Conservation (phyloP, 2,329 filamentous ascomycete genomes). For the Penicillium concentricum region DNA sequence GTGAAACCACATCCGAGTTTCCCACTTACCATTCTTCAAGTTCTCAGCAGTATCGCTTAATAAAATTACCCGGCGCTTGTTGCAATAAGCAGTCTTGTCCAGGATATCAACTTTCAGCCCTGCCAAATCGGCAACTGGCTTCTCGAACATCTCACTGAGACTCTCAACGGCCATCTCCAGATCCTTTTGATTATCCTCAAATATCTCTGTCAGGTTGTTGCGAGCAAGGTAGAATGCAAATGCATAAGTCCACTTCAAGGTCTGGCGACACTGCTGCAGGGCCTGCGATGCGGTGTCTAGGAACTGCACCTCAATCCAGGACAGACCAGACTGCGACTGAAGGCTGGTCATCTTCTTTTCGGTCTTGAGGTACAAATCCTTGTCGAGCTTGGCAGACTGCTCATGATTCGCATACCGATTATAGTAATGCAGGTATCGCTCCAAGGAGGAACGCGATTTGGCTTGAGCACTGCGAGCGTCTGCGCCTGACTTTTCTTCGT, state of each 20-base stretch:
- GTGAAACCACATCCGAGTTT: background rate
- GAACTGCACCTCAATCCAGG: conserved; percentile 99
- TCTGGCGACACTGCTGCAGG: conserved; percentile 94
- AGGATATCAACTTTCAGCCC: conserved; percentile 94
- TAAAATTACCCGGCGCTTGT: conserved; percentile 83
- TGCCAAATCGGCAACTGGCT: conserved; percentile 81
- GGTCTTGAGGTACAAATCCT: conserved; percentile 92
- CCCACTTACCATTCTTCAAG: conserved; percentile 71
- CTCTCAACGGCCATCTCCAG: conserved; percentile 96
- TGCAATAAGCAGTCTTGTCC: conserved; percentile 98
- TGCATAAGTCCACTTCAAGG: conserved; percentile 98
- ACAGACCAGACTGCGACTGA: conserved; percentile 90
- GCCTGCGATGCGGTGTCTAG: conserved; percentile 90
- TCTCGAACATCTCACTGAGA: conserved; percentile 98
- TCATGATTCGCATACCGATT: conserved; percentile 99
- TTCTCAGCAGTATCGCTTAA: conserved; percentile 92
- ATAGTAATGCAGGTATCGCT: conserved; percentile 98
- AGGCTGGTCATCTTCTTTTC: conserved; percentile 99
- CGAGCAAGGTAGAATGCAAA: conserved; percentile 97
- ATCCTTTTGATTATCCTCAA: conserved; percentile 98
- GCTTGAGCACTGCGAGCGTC: conserved; percentile 92
- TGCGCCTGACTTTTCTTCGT: conserved; percentile 89
- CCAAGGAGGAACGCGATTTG: conserved; percentile 81
- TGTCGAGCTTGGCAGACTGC: conserved; percentile 93
- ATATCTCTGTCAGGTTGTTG: conserved; percentile 95